Base-by-base conservation (phyloP, 2,329 filamentous ascomycete species). In the Cordyceps tenuipes region DNA sequence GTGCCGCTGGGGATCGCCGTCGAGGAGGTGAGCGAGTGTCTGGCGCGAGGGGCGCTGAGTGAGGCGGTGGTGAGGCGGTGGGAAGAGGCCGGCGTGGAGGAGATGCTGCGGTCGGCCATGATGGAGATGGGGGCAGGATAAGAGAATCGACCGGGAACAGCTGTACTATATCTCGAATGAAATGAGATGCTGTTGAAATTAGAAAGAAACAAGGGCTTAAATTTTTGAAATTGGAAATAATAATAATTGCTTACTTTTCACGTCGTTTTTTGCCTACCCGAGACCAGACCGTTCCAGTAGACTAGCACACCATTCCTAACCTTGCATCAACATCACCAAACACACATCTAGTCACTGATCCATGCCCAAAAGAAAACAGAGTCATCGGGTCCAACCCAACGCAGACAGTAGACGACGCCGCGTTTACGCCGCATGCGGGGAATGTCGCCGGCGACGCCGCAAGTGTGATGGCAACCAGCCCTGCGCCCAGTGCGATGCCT, bases 401-500 rank as follows among this genome's bases (percentile, higher is more conserved):
- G 39, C 46, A 17, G 26, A 61, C 8, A 49, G 34, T 23, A 29
- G 61, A 15, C 53, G 61, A 15, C 53, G 51, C 12, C 51, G 61
- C 26, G 61, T 59, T 13, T 63, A 61, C 55, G 61, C 61, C 34
- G 61, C 61, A 5, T 63, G 61, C 21, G 46, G 29, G 5, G 54
- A 61, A n/a, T 64, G 63, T 36, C 60, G 63, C 1, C 49, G 63
- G 23, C 62, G 63, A 5, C 55, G 63, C 34, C 61, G 63, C 31
- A 64, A 64, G 48, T 64, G 63, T 29, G 62, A 64, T 43, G 63
- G 63, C 23, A 39, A 39, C 21, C 48, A 49, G 17, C 63, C 63
- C 1, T 64, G 63, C 52, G 41, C 55, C 7, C 61, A 59, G 39
- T 64, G 63, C 55, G 36, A 61, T 3, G 43, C 57, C 9, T 63